phyloP scores from a whole-genome alignment of 2,329 filamentous ascomycete species.

The Xenosphaeropsis pyriputrescens region DNA sequence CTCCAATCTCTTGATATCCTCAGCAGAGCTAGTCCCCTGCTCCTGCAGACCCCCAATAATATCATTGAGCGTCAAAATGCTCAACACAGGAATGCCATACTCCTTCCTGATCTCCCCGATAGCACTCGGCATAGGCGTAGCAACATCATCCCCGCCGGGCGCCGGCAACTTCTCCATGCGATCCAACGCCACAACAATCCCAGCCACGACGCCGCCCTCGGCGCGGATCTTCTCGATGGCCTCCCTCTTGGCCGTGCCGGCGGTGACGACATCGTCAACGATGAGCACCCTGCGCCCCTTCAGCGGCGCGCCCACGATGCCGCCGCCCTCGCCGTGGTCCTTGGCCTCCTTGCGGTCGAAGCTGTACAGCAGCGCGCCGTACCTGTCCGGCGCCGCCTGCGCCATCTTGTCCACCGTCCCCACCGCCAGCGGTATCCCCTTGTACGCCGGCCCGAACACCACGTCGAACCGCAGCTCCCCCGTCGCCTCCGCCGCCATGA shows the following conservation, averaged over 20 bases:
- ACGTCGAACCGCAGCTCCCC: slow-evolving; percentile 54
- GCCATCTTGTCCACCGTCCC: slow-evolving; percentile 64
- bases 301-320: slow-evolving; percentile 75
- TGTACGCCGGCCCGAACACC: slow-evolving; percentile 90
- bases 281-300: slow-evolving; percentile 79
- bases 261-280: slow-evolving; percentile 93
- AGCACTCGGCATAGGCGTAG: slow-evolving; percentile 58
- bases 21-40: slow-evolving; percentile 34
- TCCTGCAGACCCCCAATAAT: slow-evolving; percentile 56
- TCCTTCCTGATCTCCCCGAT: slow-evolving; percentile 77
- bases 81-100: slow-evolving; percentile 68
- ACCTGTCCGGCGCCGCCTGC: slow-evolving; percentile 49
- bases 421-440: slow-evolving; percentile 84
- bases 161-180: slow-evolving; percentile 68
- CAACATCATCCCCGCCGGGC: slow-evolving; percentile 37
- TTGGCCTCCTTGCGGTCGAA: slow-evolving; percentile 97
- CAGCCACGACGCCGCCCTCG: slow-evolving; percentile 73
- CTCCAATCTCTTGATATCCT: slow-evolving; percentile 52
- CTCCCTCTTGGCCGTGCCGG: slow-evolving; percentile 85
- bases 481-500: slow-evolving; percentile 29
- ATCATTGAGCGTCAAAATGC: slow-evolving; percentile 75
- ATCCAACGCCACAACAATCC: slow-evolving; percentile 80
- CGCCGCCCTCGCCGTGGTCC: slow-evolving; percentile 87
- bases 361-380: slow-evolving; percentile 61
- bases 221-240: slow-evolving; percentile 77